A percentile compares a stretch with the other conserved stretches of the same genome.
phyloP scores from a whole-genome alignment of 805 yeast species.

The Hanseniaspora clermontiae region DNA sequence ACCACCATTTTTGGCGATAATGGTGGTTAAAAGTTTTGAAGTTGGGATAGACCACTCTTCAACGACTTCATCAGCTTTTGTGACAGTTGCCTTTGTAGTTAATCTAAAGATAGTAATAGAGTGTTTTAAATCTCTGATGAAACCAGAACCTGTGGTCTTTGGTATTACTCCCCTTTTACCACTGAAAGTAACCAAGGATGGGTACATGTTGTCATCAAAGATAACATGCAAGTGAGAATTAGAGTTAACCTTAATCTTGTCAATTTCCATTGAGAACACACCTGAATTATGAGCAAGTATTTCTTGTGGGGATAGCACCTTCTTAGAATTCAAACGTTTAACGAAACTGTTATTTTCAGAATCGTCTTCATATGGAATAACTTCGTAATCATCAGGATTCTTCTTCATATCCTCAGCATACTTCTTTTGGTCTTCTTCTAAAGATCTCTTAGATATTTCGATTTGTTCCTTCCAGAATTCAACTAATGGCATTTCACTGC shows the following conservation, averaged over 20 bases:
- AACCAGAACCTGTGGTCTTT: slow-evolving; percentile 43
- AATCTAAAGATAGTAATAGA: slow-evolving; percentile 46
- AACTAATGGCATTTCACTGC: slow-evolving; percentile 40
- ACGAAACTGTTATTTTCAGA: slow-evolving; percentile 28
- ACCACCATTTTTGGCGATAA: slow-evolving; percentile 36
- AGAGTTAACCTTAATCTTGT: slow-evolving; percentile 34
- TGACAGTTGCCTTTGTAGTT: slow-evolving; percentile 40
- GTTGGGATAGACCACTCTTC: slow-evolving; percentile 41
- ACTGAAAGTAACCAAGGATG: slow-evolving; percentile 42
- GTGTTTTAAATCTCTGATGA: slow-evolving; percentile 58
- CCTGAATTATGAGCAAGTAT: slow-evolving; percentile 50
- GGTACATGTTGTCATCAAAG: slow-evolving; percentile 52
- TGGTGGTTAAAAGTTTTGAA: slow-evolving; percentile 39
- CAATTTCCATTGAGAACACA: slow-evolving; percentile 42
- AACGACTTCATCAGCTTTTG: slow-evolving; percentile 36
- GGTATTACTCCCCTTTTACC: slow-evolving; percentile 36
- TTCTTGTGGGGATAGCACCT: slow-evolving; percentile 39
- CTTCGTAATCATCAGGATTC: slow-evolving; percentile 51
- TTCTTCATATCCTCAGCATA: slow-evolving; percentile 41
- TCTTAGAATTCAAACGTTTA: slow-evolving; percentile 27
- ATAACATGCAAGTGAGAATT: slow-evolving; percentile 40
- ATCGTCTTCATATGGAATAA: slow-evolving; percentile 39
- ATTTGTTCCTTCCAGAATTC: slow-evolving; percentile 5
- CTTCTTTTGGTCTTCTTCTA: slow-evolving; percentile 35
- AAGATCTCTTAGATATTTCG: slow-evolving; percentile 31